A percentile compares a stretch with the other conserved stretches of the same genome.
Conservation (phyloP, 768 basidiomycete species). For the Leccinum obscurum region DNA sequence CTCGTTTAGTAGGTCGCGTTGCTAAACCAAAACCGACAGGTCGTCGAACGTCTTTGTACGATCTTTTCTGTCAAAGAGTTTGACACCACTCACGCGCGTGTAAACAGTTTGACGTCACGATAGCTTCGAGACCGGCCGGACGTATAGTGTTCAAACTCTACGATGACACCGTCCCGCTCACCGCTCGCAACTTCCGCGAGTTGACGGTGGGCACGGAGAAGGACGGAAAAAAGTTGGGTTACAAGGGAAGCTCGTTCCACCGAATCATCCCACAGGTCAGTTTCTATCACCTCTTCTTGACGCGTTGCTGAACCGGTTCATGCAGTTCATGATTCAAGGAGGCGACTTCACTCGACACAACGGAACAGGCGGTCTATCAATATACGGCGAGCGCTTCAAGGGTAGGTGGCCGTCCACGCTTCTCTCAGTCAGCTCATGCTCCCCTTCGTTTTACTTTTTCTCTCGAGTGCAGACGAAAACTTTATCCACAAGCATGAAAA, state of each 20-base stretch:
- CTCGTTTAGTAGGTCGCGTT: not conserved
- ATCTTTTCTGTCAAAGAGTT: not conserved
- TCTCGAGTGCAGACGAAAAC: constrained; percentile 56
- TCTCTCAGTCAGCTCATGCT: not conserved
- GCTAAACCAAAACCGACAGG: constrained; percentile 11
- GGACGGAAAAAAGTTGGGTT: constrained; percentile 64
- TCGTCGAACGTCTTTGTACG: constrained; percentile 34
- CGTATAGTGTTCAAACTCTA: constrained; percentile 82
- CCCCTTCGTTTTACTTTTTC: not conserved
- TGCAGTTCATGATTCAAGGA: constrained; percentile 81
- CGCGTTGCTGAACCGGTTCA: not conserved
- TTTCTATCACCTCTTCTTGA: not conserved
- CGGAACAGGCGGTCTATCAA: constrained; percentile 82
- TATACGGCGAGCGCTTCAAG: constrained; percentile 79
- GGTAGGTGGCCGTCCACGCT: constrained; percentile 42
- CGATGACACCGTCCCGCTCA: constrained; percentile 81
- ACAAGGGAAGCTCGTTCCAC: constrained; percentile 69
- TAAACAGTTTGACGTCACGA: constrained; percentile 61
- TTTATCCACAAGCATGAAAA: constrained; percentile 63
- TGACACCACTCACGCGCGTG: not conserved
- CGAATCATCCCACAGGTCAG: constrained; percentile 66
- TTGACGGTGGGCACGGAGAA: constrained; percentile 53
- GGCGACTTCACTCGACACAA: constrained; percentile 80
- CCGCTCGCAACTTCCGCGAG: constrained; percentile 79
- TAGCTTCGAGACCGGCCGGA: constrained; percentile 60